Evolutionary conservation across 768 basidiomycete species (phyloP).

Genomic region (Tylopilus sp.): DNA sequence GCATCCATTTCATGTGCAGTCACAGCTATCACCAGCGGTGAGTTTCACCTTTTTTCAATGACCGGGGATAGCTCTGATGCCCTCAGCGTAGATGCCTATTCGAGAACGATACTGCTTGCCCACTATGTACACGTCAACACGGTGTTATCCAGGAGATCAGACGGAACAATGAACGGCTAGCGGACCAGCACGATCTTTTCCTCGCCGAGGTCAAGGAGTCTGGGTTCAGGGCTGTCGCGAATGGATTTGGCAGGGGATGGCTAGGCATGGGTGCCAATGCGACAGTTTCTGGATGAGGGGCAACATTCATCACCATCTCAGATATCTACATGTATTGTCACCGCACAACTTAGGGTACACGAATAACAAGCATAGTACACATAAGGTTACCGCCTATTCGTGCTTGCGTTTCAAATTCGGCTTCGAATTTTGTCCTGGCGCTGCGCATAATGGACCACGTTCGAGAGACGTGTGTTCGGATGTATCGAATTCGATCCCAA

Average conservation of each 20-base stretch:
- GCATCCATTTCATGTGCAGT: slow-evolving; percentile 96
- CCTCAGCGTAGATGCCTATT: slow-evolving; percentile 64
- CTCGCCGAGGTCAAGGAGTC: slow-evolving; percentile 66
- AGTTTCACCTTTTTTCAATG: neutral
- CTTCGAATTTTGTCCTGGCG: slow-evolving; percentile 24
- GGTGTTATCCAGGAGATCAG: slow-evolving; percentile 88
- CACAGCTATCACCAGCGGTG: slow-evolving; percentile 94
- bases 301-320: too few species aligned
- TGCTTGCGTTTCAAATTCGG: slow-evolving; percentile 54
- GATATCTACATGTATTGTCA: too few species aligned
- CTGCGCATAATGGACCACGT: slow-evolving; percentile 52
- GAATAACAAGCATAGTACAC: neutral
- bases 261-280: slow-evolving; percentile 28
- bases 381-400: slow-evolving; percentile 19
- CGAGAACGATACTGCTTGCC: slow-evolving; percentile 88
- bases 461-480: slow-evolving; percentile 68
- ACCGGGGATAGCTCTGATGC: neutral
- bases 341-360: neutral
- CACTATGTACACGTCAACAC: slow-evolving; percentile 82
- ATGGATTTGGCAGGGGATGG: slow-evolving; percentile 66
- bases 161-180: slow-evolving; percentile 78
- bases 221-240: slow-evolving; percentile 69
- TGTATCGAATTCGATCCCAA: slow-evolving; percentile 79
- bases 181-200: slow-evolving; percentile 80
- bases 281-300: neutral